phyloP scores from a whole-genome alignment of 352 stramenopile genomes.

The Lagenidium sp. region DNA sequence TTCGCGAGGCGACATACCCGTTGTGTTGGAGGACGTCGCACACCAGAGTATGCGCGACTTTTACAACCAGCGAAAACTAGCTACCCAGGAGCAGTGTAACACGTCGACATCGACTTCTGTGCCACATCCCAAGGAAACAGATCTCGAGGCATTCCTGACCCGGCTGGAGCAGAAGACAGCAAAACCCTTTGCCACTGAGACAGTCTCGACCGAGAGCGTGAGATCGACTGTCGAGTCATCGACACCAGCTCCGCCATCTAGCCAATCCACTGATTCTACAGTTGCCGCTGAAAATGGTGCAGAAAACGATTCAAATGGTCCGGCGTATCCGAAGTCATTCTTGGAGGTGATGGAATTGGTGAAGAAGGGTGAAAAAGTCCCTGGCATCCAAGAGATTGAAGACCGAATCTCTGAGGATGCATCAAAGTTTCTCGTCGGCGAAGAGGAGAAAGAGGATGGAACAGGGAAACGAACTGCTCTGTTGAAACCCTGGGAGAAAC shows the following conservation, averaged over 20 bases:
- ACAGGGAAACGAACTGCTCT: background rate
- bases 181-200: constrained; percentile 2
- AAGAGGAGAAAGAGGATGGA: background rate
- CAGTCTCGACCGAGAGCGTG: background rate
- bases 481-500: constrained; percentile 12
- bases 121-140: constrained; percentile 3
- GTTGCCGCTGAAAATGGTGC: constrained; percentile 1
- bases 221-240: background rate
- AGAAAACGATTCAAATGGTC: constrained; percentile 12
- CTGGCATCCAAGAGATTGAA: constrained; percentile 64
- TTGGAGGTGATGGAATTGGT: constrained; percentile 68
- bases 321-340: constrained; percentile 60
- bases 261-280: background rate
- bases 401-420: constrained; percentile 64
- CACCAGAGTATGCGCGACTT: constrained; percentile 9
- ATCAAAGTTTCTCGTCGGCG: constrained; percentile 9
- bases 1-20: constrained; percentile 5
- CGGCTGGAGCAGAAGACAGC: constrained; percentile 13
- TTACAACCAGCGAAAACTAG: background rate
- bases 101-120: background rate
- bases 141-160: constrained; percentile 11
- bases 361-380: constrained; percentile 61
- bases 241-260: background rate
- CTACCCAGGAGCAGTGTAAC: background rate
- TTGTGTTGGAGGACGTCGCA: constrained; percentile 13